These are phyloP conservation scores for Talaromyces amestolkiae DNA, from an alignment of 2,329 filamentous ascomycete genomes.

Conservation along the genomic window DNA sequence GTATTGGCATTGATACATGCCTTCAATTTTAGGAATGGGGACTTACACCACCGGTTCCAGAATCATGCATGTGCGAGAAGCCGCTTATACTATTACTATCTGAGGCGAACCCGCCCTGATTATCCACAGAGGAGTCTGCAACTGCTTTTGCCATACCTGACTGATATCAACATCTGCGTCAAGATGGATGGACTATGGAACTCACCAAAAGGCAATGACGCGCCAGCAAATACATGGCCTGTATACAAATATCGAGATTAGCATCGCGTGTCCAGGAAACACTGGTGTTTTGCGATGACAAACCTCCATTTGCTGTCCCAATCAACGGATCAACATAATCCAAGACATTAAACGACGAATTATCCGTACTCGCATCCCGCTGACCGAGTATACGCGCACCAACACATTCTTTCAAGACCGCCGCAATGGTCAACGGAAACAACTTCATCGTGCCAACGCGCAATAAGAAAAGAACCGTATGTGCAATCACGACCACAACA, in stretches of 20 bases:
- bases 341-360: slow-evolving; percentile 34
- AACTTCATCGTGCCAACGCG: slow-evolving; percentile 7
- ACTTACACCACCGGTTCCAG: slow-evolving; percentile 49
- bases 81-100: slow-evolving; percentile 52
- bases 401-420: background rate
- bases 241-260: background rate
- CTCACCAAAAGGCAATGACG: slow-evolving; percentile 53
- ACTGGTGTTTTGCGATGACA: background rate
- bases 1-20: background rate
- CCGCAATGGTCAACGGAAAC: background rate
- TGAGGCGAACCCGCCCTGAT: slow-evolving; percentile 57
- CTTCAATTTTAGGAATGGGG: slow-evolving; percentile 6
- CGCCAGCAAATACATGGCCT: slow-evolving; percentile 59
- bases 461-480: background rate
- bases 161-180: background rate
- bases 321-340: slow-evolving; percentile 53
- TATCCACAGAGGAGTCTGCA: slow-evolving; percentile 53
- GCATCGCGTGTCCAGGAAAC: background rate
- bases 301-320: slow-evolving; percentile 53
- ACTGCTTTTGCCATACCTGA: slow-evolving; percentile 56
- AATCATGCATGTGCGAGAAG: slow-evolving; percentile 55
- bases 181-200: background rate
- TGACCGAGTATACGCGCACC: slow-evolving; percentile 7
- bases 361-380: background rate
- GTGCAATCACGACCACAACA: background rate